A percentile compares a stretch with the other conserved stretches of the same genome.
These are phyloP conservation scores for Penicillium sp. DNA, from an alignment of 2,329 filamentous ascomycete species.

Conservation along the genomic window DNA sequence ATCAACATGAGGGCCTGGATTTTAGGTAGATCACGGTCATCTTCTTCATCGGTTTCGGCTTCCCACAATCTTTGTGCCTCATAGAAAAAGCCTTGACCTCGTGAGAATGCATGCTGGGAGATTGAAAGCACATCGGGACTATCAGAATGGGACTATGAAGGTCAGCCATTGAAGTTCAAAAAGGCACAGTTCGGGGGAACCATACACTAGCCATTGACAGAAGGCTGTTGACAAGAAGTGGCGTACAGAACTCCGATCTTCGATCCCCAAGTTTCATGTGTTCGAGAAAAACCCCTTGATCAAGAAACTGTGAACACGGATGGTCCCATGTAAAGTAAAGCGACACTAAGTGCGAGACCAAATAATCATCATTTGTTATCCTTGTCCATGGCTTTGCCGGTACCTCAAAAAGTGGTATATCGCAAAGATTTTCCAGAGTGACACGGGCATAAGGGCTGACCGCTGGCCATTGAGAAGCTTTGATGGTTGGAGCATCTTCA, in stretches of 20 bases:
- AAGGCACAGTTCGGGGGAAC: neutral
- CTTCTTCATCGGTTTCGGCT: constrained; percentile 40
- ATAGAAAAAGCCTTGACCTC: constrained; percentile 35
- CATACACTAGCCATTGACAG: constrained; percentile 56
- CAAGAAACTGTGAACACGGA: constrained; percentile 78
- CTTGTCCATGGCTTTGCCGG: constrained; percentile 63
- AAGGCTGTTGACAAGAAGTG: constrained; percentile 83
- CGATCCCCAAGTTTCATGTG: constrained; percentile 34
- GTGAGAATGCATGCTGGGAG: constrained; percentile 29
- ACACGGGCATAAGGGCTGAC: constrained; percentile 28
- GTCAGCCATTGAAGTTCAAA: constrained; percentile 6
- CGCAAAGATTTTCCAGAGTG: constrained; percentile 33
- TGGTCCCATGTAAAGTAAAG: constrained; percentile 97
- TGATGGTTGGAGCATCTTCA: constrained; percentile 4
- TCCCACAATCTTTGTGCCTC: constrained; percentile 40
- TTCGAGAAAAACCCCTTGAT: constrained; percentile 70
- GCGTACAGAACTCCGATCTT: constrained; percentile 72
- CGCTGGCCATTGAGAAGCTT: neutral
- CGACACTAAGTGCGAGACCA: constrained; percentile 79
- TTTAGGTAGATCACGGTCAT: constrained; percentile 32
- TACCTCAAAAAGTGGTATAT: constrained; percentile 37
- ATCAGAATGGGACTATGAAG: constrained; percentile 37
- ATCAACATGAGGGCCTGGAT: constrained; percentile 39
- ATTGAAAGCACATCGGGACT: constrained; percentile 32
- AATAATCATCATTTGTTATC: constrained; percentile 70